Evolutionary conservation across 2,329 filamentous ascomycete species (phyloP).

Genomic region (Neonectria magnoliae): DNA sequence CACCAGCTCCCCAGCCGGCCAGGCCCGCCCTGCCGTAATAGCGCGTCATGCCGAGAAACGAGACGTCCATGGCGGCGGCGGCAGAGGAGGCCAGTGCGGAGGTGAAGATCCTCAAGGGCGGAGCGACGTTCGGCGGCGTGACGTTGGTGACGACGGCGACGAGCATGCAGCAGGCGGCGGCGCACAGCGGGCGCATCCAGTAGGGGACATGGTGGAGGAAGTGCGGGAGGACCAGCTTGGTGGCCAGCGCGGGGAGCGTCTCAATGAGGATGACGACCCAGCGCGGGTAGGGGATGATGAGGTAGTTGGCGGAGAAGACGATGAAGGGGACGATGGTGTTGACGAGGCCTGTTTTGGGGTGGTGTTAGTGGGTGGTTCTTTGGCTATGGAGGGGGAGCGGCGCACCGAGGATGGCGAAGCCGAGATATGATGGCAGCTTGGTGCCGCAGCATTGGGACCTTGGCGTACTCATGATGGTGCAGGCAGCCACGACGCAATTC

Average conservation of each 20-base stretch:
- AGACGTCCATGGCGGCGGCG: slow-evolving; percentile 46
- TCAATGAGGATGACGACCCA: slow-evolving; percentile 47
- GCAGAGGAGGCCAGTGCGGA: slow-evolving; percentile 43
- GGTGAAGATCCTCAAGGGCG: slow-evolving; percentile 43
- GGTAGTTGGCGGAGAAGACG: slow-evolving; percentile 47
- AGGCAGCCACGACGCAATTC: neutral
- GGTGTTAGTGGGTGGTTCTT: slow-evolving; percentile 16
- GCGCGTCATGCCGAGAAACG: slow-evolving; percentile 44
- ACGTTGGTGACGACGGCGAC: slow-evolving; percentile 40
- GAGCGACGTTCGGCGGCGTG: slow-evolving; percentile 48
- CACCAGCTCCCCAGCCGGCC: slow-evolving; percentile 49
- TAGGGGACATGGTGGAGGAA: slow-evolving; percentile 42
- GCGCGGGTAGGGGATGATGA: slow-evolving; percentile 48
- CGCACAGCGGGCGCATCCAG: slow-evolving; percentile 42
- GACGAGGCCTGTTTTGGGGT: slow-evolving; percentile 40
- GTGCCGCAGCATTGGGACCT: slow-evolving; percentile 18
- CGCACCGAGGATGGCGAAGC: slow-evolving; percentile 42
- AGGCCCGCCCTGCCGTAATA: slow-evolving; percentile 45
- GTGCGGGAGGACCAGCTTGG: slow-evolving; percentile 44
- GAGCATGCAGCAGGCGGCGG: slow-evolving; percentile 43
- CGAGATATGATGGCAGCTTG: slow-evolving; percentile 36
- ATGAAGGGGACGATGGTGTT: slow-evolving; percentile 45
- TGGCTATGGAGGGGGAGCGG: neutral
- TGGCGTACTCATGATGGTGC: slow-evolving; percentile 10
- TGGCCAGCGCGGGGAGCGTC: slow-evolving; percentile 42